Evolutionary conservation across 2,329 filamentous ascomycete genomes (phyloP).

Genomic region (Hymenoscyphus repandus): DNA sequence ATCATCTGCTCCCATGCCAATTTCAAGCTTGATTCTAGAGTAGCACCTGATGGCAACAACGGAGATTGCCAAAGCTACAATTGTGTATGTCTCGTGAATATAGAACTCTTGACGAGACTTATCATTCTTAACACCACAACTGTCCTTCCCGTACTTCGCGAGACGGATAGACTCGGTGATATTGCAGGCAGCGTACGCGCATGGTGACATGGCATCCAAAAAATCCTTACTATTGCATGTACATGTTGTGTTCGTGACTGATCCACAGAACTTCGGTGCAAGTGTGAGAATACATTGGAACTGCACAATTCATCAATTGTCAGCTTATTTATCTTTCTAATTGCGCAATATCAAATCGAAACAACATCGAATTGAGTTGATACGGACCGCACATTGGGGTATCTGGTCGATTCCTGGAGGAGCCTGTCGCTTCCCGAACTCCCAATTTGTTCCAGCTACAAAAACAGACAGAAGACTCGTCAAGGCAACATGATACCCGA

Average conservation of each 20-base stretch:
- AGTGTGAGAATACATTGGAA: slow-evolving; percentile 15
- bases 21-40: slow-evolving; percentile 5
- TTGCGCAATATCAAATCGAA: too few species aligned
- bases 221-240: slow-evolving; percentile 5
- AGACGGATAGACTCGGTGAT: slow-evolving; percentile 5
- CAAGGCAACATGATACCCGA: not conserved
- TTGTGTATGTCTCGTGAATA: slow-evolving; percentile 1
- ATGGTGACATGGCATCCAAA: slow-evolving; percentile 4
- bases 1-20: slow-evolving; percentile 11
- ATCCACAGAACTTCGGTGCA: slow-evolving; percentile 10
- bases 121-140: slow-evolving; percentile 11
- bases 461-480: not conserved
- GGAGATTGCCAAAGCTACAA: slow-evolving; percentile 5
- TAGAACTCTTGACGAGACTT: slow-evolving; percentile 3
- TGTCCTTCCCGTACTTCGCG: slow-evolving; percentile 6
- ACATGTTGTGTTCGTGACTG: slow-evolving; percentile 9
- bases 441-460: not conserved
- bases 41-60: slow-evolving; percentile 5
- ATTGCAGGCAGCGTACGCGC: slow-evolving; percentile 8
- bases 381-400: not conserved
- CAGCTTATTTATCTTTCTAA: not conserved
- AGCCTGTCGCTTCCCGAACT: not conserved
- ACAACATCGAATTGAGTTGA: not conserved
- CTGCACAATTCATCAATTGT: not conserved
- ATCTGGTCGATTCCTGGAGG: not conserved